phyloP scores from a whole-genome alignment of 768 basidiomycete species.

The Agaricus subrufescens region DNA sequence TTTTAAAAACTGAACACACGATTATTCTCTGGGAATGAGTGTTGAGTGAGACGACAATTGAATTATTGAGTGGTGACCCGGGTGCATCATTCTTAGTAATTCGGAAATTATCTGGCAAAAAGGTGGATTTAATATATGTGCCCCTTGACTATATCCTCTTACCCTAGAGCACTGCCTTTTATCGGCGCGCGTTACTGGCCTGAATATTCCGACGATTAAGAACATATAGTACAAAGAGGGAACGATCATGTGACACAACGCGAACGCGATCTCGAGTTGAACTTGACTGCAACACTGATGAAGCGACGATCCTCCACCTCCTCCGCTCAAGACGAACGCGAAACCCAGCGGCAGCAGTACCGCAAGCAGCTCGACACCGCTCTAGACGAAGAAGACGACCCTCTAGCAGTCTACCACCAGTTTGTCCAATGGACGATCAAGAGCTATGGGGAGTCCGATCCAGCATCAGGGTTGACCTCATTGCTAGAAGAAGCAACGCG shows the following conservation, averaged over 20 bases:
- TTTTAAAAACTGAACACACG: too few relatives aligned
- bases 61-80: too few relatives aligned
- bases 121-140: too few relatives aligned
- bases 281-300: slow-evolving; percentile 1
- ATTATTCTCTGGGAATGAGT: too few relatives aligned
- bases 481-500: slow-evolving; percentile 81
- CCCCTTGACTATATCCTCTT: too few relatives aligned
- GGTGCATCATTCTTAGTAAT: too few relatives aligned
- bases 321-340: slow-evolving; percentile 12
- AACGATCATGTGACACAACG: not conserved
- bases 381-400: slow-evolving; percentile 75
- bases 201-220: too few relatives aligned
- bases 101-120: too few relatives aligned
- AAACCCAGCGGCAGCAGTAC: slow-evolving; percentile 31
- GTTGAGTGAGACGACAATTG: too few relatives aligned
- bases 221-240: too few relatives aligned
- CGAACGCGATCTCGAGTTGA: not conserved
- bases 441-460: slow-evolving; percentile 67
- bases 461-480: slow-evolving; percentile 69
- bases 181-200: too few relatives aligned
- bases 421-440: slow-evolving; percentile 90
- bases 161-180: too few relatives aligned
- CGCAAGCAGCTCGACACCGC: slow-evolving; percentile 43
- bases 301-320: slow-evolving; percentile 1
- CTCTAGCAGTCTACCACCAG: slow-evolving; percentile 77